Evolutionary conservation across 2,329 filamentous ascomycete genomes (phyloP).

Genomic region (Amauroascus verrucosus): DNA sequence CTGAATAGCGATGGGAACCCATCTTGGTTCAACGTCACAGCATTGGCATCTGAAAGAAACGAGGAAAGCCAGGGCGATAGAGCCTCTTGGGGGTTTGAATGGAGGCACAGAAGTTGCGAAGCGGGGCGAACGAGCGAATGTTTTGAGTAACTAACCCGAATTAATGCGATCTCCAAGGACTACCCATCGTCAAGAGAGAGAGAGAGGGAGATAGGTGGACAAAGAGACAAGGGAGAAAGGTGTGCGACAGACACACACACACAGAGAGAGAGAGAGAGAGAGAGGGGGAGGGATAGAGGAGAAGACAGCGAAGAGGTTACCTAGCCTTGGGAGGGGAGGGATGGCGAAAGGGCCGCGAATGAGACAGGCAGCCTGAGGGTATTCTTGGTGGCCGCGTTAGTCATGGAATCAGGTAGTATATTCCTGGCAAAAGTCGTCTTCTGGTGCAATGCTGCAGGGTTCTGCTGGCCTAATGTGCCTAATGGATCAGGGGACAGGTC

Average conservation of each 20-base stretch:
- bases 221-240: no score
- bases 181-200: background rate
- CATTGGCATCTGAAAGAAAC: constrained; percentile 8
- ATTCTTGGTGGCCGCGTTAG: background rate
- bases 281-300: no score
- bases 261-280: background rate
- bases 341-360: background rate
- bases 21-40: constrained; percentile 12
- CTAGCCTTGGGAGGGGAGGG: background rate
- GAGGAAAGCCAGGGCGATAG: background rate
- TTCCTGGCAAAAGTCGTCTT: background rate
- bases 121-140: constrained; percentile 10
- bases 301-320: background rate
- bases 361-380: background rate
- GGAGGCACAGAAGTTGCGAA: constrained; percentile 2
- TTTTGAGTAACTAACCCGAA: background rate
- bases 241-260: no score
- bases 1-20: constrained; percentile 15
- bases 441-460: background rate
- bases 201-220: background rate
- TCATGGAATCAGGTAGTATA: background rate
- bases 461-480: background rate
- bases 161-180: background rate
- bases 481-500: background rate
- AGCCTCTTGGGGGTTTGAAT: background rate